Evolutionary conservation across 78 protist genomes (phyloP).

Genomic region (Tieghemostelium lacteum): DNA sequence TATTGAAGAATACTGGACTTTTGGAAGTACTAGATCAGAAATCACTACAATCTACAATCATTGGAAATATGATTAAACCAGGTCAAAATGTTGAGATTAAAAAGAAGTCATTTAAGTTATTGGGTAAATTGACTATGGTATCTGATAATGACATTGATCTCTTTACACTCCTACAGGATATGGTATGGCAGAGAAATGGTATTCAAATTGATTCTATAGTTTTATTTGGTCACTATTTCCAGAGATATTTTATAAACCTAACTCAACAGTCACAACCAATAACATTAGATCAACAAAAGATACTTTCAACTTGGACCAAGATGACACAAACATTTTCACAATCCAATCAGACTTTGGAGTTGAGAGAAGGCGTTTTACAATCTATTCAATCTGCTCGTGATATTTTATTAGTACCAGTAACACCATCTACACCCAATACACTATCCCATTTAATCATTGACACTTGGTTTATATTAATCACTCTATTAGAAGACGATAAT

Average conservation of each 20-base stretch:
- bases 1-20: constrained; percentile 6
- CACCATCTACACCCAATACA: not conserved
- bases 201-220: constrained; percentile 55
- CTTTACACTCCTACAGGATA: not conserved
- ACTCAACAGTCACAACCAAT: not conserved
- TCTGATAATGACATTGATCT: constrained; percentile 1
- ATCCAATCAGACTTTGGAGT: constrained; percentile 31
- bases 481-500: constrained; percentile 55
- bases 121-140: too few relatives aligned
- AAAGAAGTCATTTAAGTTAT: constrained; percentile 29
- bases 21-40: constrained; percentile 6
- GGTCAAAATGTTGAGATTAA: constrained; percentile 15
- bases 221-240: constrained; percentile 51
- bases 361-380: constrained; percentile 19
- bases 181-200: not conserved
- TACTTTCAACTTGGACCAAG: constrained; percentile 22
- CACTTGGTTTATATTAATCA: constrained; percentile 30
- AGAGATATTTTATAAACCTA: constrained; percentile 5
- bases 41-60: constrained; percentile 17
- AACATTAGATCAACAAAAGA: not conserved
- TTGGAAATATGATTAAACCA: constrained; percentile 7
- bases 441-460: constrained; percentile 15
- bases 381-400: constrained; percentile 14
- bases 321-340: constrained; percentile 16
- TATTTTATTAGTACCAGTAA: not conserved